Conservation (phyloP, 2,329 filamentous ascomycete genomes). For the Westerdykella sp. region DNA sequence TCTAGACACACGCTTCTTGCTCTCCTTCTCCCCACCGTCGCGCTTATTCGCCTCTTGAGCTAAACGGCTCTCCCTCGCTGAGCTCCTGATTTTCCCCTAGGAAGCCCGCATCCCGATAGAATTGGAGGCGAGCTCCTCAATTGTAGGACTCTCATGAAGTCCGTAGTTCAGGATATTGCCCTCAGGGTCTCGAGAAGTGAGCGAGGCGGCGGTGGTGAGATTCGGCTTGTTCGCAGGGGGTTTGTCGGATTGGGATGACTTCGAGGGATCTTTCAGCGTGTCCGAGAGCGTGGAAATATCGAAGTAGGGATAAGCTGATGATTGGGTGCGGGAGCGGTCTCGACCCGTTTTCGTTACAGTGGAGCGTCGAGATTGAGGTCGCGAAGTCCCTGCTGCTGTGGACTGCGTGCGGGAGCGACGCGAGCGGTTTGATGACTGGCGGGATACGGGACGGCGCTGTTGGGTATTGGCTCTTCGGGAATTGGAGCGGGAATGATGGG, state of each 20-base stretch:
- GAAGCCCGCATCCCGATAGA: slow-evolving; percentile 14
- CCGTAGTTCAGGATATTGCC: slow-evolving; percentile 19
- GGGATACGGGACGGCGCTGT: slow-evolving; percentile 6
- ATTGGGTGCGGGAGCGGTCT: slow-evolving; percentile 22
- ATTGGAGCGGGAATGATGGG: slow-evolving; percentile 7
- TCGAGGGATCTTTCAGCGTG: background rate
- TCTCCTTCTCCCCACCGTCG: background rate
- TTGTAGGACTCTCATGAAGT: slow-evolving; percentile 13
- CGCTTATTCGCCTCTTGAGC: slow-evolving; percentile 1
- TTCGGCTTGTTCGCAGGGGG: background rate
- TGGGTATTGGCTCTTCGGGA: slow-evolving; percentile 8
- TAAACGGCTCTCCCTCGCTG: slow-evolving; percentile 5
- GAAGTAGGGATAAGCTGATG: slow-evolving; percentile 25
- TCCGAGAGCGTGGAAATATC: slow-evolving; percentile 9
- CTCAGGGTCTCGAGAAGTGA: slow-evolving; percentile 12
- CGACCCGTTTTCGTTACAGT: slow-evolving; percentile 10
- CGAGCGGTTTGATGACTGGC: slow-evolving; percentile 11
- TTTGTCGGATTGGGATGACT: background rate
- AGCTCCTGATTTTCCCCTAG: slow-evolving; percentile 6
- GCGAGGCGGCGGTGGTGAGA: background rate
- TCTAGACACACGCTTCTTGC: background rate
- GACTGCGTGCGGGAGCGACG: slow-evolving; percentile 16
- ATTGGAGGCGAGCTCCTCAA: slow-evolving; percentile 13
- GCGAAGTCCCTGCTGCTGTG: slow-evolving; percentile 7
- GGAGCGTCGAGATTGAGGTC: slow-evolving; percentile 14